phyloP scores from a whole-genome alignment of 805 yeast genomes.

The Torulaspora quercuum region DNA sequence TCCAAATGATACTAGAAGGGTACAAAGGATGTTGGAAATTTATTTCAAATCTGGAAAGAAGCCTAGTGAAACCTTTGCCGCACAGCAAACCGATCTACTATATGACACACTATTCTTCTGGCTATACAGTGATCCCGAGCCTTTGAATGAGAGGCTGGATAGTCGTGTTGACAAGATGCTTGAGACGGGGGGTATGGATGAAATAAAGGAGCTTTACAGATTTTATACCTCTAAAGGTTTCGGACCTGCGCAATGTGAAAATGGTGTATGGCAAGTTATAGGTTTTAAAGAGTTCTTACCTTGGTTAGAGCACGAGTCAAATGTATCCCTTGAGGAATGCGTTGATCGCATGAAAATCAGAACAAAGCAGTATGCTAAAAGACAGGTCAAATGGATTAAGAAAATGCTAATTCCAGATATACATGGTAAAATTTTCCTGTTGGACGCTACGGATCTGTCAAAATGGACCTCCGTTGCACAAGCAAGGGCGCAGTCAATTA shows the following conservation, averaged over 20 bases:
- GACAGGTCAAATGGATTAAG: slow-evolving; percentile 87
- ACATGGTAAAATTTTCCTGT: slow-evolving; percentile 57
- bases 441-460: slow-evolving; percentile 72
- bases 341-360: slow-evolving; percentile 74
- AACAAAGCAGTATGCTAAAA: slow-evolving; percentile 82
- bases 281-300: slow-evolving; percentile 90
- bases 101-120: slow-evolving; percentile 71
- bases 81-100: slow-evolving; percentile 57
- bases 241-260: slow-evolving; percentile 47
- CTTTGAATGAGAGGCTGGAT: slow-evolving; percentile 64
- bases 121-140: slow-evolving; percentile 66
- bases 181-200: slow-evolving; percentile 61
- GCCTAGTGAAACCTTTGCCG: slow-evolving; percentile 67
- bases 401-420: slow-evolving; percentile 62
- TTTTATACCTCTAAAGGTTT: slow-evolving; percentile 37
- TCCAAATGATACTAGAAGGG: slow-evolving; percentile 80
- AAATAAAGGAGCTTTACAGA: slow-evolving; percentile 57
- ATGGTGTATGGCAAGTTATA: slow-evolving; percentile 91
- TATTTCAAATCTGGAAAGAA: slow-evolving; percentile 59
- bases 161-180: slow-evolving; percentile 82
- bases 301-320: slow-evolving; percentile 43
- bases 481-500: slow-evolving; percentile 51
- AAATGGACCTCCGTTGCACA: slow-evolving; percentile 59
- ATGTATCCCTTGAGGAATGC: slow-evolving; percentile 42
- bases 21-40: slow-evolving; percentile 78